These are phyloP conservation scores for Ceratobasidium sp. DNA, from an alignment of 1,284 basidiomycete species.

Conservation along the genomic window DNA sequence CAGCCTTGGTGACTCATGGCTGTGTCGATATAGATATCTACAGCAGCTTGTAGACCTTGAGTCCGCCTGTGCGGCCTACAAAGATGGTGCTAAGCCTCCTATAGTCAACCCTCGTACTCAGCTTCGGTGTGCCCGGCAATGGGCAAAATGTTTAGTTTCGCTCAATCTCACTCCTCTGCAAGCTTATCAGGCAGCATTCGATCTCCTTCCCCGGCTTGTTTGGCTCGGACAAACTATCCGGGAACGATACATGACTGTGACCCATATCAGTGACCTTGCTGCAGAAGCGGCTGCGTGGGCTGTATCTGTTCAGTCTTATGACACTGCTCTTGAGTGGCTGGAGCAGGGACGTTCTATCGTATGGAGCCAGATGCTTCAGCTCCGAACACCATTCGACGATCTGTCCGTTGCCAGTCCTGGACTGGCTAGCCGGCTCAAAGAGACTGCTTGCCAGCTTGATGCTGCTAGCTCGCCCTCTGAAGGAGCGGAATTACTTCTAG, in stretches of 20 bases:
- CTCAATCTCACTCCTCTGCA: background rate
- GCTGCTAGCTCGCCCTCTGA: slow-evolving; percentile 4
- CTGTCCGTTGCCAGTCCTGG: slow-evolving; percentile 7
- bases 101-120: background rate
- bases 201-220: slow-evolving; percentile 29
- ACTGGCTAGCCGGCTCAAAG: slow-evolving; percentile 15
- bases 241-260: background rate
- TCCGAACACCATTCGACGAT: no score
- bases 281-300: no score
- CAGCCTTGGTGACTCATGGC: background rate
- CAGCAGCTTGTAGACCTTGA: background rate
- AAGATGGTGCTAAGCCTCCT: background rate
- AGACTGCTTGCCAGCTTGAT: slow-evolving; percentile 18
- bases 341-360: slow-evolving; percentile 43
- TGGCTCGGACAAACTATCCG: slow-evolving; percentile 19
- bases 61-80: background rate
- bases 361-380: no score
- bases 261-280: background rate
- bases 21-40: background rate
- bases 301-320: slow-evolving; percentile 1
- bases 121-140: background rate
- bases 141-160: background rate
- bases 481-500: background rate
- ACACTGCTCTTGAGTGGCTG: slow-evolving; percentile 41
- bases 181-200: slow-evolving; percentile 13